Base-by-base conservation (phyloP, 345 rosid species). In the Sapria himalayana region DNA sequence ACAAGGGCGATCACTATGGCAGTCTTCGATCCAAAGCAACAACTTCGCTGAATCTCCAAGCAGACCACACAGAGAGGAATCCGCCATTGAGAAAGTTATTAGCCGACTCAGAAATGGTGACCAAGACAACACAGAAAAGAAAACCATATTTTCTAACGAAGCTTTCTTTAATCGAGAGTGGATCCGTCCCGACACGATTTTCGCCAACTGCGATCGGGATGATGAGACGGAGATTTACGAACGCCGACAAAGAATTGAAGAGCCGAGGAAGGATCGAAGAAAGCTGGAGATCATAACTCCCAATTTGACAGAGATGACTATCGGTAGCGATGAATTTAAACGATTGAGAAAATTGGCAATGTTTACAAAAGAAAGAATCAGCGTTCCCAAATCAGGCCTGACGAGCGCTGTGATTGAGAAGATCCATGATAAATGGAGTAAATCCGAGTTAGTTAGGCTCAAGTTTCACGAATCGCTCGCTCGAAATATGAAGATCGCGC, bases 401-500 rank as follows among this genome's bases (percentile, higher is more conserved):
- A 91, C 99, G 6, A 65, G 73, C 52, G 76, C 65, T 0, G 78
- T 91, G 37, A 38, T 84, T 66, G 77, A 77, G 63, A 84, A 77
- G 61, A 80, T 91, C 66, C 76, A 91, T 60, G 92, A 78, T 54
- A 69, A 57, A 14, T 91, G 99, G 99, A 74, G 93, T 62, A 91
- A 79, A 58, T 79, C 74, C 46, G 99, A 91, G 63, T 61, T 91
- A 23, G 93, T 75, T 25, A 71, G 89, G 67, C 78, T 91, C 17
- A 91, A 80, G 75, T 91, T 91, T 55, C 95, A 91, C 13, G 99
- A 91, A 57, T 70, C 67, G 22, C 92, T 91, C 10, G 95, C 95
- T 9, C 52, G 48, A 0, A 95, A 91, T 37, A 91, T 91, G 99
- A 84, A 55, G 60, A 91, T 92, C n/a, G 95, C 86, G 0, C 95